Conservation (phyloP, 2,329 filamentous ascomycete genomes). For the Botrytis porri region DNA sequence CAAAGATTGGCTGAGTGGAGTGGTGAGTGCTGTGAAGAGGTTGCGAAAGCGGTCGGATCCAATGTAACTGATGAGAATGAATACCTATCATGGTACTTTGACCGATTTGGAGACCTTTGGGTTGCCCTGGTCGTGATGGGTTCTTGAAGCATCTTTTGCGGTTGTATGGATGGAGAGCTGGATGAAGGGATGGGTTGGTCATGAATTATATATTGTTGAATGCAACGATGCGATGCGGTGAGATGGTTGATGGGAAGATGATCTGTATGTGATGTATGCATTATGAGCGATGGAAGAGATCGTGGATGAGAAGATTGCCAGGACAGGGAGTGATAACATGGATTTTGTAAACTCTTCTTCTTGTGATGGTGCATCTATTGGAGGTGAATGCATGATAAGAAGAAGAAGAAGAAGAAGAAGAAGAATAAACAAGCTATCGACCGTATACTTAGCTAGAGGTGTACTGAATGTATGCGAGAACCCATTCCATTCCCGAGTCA, state of each 20-base stretch:
- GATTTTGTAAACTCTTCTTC: neutral
- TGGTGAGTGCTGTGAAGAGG: neutral
- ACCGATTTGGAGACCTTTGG: neutral
- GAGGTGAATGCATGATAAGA: neutral
- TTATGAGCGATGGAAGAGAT: neutral
- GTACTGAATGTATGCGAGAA: neutral
- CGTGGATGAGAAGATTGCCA: neutral
- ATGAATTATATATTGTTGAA: neutral
- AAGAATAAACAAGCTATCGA: too few species aligned
- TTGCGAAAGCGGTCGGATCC: neutral
- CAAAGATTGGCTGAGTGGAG: neutral
- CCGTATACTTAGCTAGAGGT: too few species aligned
- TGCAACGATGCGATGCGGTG: neutral
- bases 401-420: too few species aligned
- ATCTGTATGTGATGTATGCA: neutral
- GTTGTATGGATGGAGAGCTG: neutral
- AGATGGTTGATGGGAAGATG: neutral
- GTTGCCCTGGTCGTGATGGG: neutral
- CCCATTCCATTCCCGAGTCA: neutral
- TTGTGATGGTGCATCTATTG: neutral
- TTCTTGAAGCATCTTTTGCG: neutral
- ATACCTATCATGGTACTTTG: slow-evolving; percentile 10
- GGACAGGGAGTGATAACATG: neutral
- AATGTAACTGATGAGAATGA: neutral
- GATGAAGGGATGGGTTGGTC: neutral